These are phyloP conservation scores for Kwoniella europaea DNA, from an alignment of 768 basidiomycete genomes.

Conservation along the genomic window DNA sequence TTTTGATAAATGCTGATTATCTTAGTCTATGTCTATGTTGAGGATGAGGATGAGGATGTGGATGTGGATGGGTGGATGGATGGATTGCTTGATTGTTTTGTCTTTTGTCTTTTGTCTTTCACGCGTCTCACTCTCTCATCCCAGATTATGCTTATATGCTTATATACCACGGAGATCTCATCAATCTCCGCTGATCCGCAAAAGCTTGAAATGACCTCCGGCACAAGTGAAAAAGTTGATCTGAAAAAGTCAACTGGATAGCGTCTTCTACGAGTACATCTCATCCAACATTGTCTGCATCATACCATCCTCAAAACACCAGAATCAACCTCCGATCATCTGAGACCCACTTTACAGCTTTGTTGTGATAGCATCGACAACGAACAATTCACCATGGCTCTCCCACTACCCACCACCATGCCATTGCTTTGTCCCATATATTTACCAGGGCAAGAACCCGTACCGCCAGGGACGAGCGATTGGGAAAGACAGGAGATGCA, in stretches of 20 bases:
- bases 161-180: neutral
- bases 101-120: neutral
- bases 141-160: neutral
- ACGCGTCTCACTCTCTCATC: neutral
- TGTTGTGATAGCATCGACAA: neutral
- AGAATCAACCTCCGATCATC: neutral
- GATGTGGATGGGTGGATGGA: neutral
- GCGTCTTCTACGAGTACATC: too few species aligned
- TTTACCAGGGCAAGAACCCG: constrained; percentile 75
- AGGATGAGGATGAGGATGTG: neutral
- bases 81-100: neutral
- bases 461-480: constrained; percentile 80
- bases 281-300: neutral
- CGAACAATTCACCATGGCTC: constrained; percentile 9
- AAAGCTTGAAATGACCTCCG: neutral
- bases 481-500: constrained; percentile 73
- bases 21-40: neutral
- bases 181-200: neutral
- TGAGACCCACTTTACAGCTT: neutral
- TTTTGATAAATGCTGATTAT: neutral
- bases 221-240: neutral
- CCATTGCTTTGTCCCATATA: constrained; percentile 71
- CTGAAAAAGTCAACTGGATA: neutral
- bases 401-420: constrained; percentile 18
- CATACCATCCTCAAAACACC: neutral